Evolutionary conservation across 495 filamentous ascomycete genomes (phyloP), one percentile per base, ranked within the genome.

Genomic region (Stereocaulon alpinum): DNA sequence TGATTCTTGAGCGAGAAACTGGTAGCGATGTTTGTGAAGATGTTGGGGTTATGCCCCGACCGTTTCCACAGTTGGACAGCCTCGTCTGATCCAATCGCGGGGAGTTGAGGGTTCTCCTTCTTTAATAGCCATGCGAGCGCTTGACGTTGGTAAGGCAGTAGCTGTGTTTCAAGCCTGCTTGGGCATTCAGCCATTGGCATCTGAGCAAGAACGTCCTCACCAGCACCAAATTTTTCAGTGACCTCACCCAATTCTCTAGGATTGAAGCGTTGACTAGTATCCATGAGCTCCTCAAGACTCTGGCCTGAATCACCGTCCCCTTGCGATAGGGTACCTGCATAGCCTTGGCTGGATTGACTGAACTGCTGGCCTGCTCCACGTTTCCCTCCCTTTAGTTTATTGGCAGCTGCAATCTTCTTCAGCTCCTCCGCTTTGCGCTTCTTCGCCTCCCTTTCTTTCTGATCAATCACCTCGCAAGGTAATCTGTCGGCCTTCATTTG

Each of bases 41-140:
- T 69, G 29, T 76, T 76, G 4, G 65, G 64, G 6, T 76, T 64
- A 7, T 68, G 68, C 12, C 58, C 34, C 42, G 73, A 66, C 2
- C 76, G 73, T 69, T 87, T 88, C 91, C 91, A 96, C 12, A 96
- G 71, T 70, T 95, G 90, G 6, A 89, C 86, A 17, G 85, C 72
- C 10, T 87, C 81, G 14, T 76, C 73, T 1, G 83, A 83, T 0
- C 79, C 83, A n/a, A 68, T 61, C 1, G 72, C 58, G 6, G 91
- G 89, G 27, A 89, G 73, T 15, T 72, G 65, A 0, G 89, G 89
- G 27, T 77, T 80, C 67, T 96, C 91, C 64, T 86, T 86, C 30
- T 80, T 74, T 15, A 84, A 77, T 76, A 96, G 79, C 91, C 91
- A 96, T 44, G 82, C 83, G 30, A 96, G 77, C 9, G 89, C 91